A percentile compares a stretch with the other conserved stretches of the same genome.
Conservation (phyloP, 768 basidiomycete genomes). For the Trametes maxima region DNA sequence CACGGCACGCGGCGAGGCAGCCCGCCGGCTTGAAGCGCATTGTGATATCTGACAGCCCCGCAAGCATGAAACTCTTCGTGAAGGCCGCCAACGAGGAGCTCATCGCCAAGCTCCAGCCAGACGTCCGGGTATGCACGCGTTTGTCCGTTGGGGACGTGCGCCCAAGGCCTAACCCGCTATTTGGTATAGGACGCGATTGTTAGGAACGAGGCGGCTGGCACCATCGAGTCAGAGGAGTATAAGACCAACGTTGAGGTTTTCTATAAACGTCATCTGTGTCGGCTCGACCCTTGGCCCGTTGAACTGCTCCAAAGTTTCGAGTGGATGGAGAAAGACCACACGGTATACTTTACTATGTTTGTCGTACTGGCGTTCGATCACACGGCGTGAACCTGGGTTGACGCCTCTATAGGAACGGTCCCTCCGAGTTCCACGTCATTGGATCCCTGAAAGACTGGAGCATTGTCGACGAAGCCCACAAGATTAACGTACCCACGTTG, state of each 20-base stretch:
- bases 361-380: slow-evolving; percentile 8
- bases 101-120: slow-evolving; percentile 38
- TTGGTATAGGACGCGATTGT: slow-evolving; percentile 22
- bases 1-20: slow-evolving; percentile 42
- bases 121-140: slow-evolving; percentile 32
- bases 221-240: slow-evolving; percentile 48
- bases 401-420: slow-evolving; percentile 27
- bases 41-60: slow-evolving; percentile 33
- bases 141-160: not conserved
- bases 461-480: slow-evolving; percentile 45
- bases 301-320: slow-evolving; percentile 38
- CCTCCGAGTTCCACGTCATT: slow-evolving; percentile 42
- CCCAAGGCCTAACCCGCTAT: not conserved
- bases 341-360: slow-evolving; percentile 51
- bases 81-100: slow-evolving; percentile 40
- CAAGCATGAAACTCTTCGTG: slow-evolving; percentile 32
- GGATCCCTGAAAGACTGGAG: slow-evolving; percentile 50
- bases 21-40: slow-evolving; percentile 42
- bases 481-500: slow-evolving; percentile 39
- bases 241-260: slow-evolving; percentile 44
- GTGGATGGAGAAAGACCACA: slow-evolving; percentile 45
- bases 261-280: slow-evolving; percentile 47
- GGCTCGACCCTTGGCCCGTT: slow-evolving; percentile 47
- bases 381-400: not conserved
- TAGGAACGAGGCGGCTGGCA: slow-evolving; percentile 49